Evolutionary conservation across 192 early-diverging fungal genomes (phyloP).

Genomic region (Backusella morwellensis): DNA sequence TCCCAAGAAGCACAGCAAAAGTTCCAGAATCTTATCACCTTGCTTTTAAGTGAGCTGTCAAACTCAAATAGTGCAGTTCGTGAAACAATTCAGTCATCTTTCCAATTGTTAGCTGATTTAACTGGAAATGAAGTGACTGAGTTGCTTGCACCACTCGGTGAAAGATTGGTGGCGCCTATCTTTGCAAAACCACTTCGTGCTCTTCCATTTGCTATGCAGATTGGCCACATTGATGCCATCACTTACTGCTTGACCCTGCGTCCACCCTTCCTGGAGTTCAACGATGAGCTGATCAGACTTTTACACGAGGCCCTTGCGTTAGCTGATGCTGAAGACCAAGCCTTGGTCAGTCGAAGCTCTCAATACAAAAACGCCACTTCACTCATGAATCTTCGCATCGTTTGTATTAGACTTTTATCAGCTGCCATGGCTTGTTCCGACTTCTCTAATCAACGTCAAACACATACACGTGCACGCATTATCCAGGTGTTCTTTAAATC

Average conservation of each 20-base stretch:
- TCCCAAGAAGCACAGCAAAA: slow-evolving; percentile 54
- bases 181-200: slow-evolving; percentile 97
- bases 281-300: slow-evolving; percentile 86
- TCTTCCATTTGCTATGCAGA: slow-evolving; percentile 94
- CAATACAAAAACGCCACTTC: slow-evolving; percentile 81
- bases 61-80: slow-evolving; percentile 88
- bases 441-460: slow-evolving; percentile 71
- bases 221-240: slow-evolving; percentile 98
- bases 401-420: slow-evolving; percentile 95
- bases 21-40: slow-evolving; percentile 73
- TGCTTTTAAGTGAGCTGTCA: slow-evolving; percentile 88
- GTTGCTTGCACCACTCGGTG: slow-evolving; percentile 78
- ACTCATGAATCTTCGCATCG: slow-evolving; percentile 85
- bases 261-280: slow-evolving; percentile 87
- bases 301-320: slow-evolving; percentile 90
- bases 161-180: slow-evolving; percentile 86
- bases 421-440: slow-evolving; percentile 91
- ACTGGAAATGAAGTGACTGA: slow-evolving; percentile 80
- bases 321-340: slow-evolving; percentile 97
- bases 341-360: slow-evolving; percentile 77
- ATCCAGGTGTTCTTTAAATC: slow-evolving; percentile 99
- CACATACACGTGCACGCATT: slow-evolving; percentile 81
- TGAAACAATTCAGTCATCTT: slow-evolving; percentile 80
- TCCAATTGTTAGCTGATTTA: slow-evolving; percentile 78
- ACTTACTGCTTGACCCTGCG: slow-evolving; percentile 90